A percentile compares a stretch with the other conserved stretches of the same genome.
Evolutionary conservation across 768 basidiomycete species (phyloP).

Genomic region (Tricholoma flavovirens): DNA sequence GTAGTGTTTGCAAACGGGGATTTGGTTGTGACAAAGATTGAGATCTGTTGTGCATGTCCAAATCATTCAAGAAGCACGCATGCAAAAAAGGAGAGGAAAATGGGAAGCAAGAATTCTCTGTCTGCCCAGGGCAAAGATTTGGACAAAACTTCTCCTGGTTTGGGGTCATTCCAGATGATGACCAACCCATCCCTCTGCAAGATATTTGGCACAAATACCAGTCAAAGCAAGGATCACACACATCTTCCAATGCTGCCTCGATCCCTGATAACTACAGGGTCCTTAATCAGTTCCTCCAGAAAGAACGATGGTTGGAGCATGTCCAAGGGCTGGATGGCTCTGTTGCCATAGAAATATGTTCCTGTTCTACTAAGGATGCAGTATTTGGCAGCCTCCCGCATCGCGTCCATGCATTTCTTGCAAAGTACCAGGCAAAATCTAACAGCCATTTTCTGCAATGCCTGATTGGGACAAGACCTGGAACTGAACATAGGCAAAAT

Average conservation of each 20-base stretch:
- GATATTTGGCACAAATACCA: background rate
- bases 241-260: background rate
- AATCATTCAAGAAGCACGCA: background rate
- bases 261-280: background rate
- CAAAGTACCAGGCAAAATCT: background rate
- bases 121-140: background rate
- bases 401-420: background rate
- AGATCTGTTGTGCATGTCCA: background rate
- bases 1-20: background rate
- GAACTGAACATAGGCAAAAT: conserved; percentile 3
- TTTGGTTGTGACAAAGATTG: background rate
- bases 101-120: background rate
- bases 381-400: background rate
- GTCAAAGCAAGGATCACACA: background rate
- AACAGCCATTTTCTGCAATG: conserved; percentile 6
- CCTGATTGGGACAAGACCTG: conserved; percentile 9
- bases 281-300: background rate
- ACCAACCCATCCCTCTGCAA: background rate
- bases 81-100: background rate
- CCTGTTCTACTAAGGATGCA: background rate
- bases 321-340: background rate
- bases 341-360: background rate
- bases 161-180: background rate
- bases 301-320: conserved; percentile 2
- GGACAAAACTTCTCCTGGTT: background rate